Percentiles rank a stretch among this genome's conserved stretches.
phyloP scores from a whole-genome alignment of 2,329 filamentous ascomycete genomes.

The Tolypocladium sp. region DNA sequence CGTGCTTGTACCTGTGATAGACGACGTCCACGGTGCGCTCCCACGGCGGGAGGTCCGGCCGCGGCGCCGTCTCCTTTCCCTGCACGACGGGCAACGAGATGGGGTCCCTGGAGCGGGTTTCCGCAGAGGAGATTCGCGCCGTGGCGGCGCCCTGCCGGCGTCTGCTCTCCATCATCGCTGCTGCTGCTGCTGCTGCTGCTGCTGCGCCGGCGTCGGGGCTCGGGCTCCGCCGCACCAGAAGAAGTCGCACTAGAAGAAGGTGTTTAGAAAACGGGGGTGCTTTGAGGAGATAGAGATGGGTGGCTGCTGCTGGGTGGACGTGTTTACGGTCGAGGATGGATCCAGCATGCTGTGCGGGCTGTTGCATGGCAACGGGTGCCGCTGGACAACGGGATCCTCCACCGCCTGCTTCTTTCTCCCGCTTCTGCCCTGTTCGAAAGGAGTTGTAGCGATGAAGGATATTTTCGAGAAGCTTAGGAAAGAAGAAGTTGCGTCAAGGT shows the following conservation, averaged over 20 bases:
- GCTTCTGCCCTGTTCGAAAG: too few species aligned
- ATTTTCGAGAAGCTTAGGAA: too few species aligned
- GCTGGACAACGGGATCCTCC: background rate
- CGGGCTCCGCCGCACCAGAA: background rate
- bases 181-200: too few species aligned
- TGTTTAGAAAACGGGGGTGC: background rate
- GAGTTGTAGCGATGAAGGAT: background rate
- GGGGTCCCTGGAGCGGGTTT: background rate
- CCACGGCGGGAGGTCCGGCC: conserved; percentile 19
- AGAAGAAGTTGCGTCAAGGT: too few species aligned
- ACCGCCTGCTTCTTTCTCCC: background rate
- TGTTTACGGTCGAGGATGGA: background rate
- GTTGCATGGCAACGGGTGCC: background rate
- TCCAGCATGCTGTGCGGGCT: background rate
- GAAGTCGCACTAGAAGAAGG: too few species aligned
- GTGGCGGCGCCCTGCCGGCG: background rate
- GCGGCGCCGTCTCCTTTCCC: background rate
- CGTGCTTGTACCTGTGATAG: conserved; percentile 15
- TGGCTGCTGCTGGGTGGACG: background rate
- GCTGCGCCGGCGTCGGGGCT: too few species aligned
- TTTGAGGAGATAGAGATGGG: background rate
- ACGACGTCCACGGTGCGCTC: conserved; percentile 26
- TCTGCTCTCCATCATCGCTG: background rate
- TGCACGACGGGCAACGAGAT: background rate
- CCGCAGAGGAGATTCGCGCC: background rate